A percentile compares a stretch with the other conserved stretches of the same genome.
phyloP scores from a whole-genome alignment of 1,284 basidiomycete genomes.

The Cryptococcus amylolentus region DNA sequence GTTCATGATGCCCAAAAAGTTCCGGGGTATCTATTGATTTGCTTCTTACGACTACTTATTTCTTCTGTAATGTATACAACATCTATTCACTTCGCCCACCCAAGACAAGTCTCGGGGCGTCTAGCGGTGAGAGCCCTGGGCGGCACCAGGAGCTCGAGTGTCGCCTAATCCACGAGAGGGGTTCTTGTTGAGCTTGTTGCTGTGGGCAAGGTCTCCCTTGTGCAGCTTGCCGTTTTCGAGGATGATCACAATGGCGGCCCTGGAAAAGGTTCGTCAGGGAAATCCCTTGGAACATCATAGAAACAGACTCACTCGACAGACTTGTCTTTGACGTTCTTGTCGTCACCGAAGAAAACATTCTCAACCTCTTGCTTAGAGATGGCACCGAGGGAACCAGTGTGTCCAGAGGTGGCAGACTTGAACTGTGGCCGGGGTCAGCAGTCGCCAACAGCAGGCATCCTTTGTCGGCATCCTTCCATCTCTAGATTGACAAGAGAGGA shows the following conservation, averaged over 20 bases:
- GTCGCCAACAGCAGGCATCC: not conserved
- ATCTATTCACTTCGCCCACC: not conserved
- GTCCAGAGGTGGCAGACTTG: conserved; percentile 38
- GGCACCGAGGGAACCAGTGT: conserved; percentile 39
- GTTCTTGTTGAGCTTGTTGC: conserved; percentile 37
- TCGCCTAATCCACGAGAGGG: conserved; percentile 36
- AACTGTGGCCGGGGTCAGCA: conserved; percentile 22
- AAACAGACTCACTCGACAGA: conserved; percentile 39
- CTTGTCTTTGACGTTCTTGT: conserved; percentile 46
- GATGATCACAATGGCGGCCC: conserved; percentile 44
- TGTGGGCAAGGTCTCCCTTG: conserved; percentile 27
- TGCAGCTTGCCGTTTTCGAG: conserved; percentile 39
- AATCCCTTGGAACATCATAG: too few species aligned
- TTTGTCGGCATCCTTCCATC: not conserved
- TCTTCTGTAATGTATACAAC: not conserved
- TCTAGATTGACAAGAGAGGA: not conserved
- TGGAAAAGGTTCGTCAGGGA: conserved; percentile 7
- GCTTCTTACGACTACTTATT: not conserved
- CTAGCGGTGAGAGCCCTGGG: conserved; percentile 26
- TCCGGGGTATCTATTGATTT: not conserved
- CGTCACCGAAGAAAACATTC: conserved; percentile 44
- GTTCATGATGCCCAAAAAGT: not conserved
- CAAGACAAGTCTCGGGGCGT: not conserved
- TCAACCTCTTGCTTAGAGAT: conserved; percentile 45
- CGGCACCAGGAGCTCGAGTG: conserved; percentile 20